Conservation (phyloP, 208 protist genomes). For the Crithidia thermophila region DNA sequence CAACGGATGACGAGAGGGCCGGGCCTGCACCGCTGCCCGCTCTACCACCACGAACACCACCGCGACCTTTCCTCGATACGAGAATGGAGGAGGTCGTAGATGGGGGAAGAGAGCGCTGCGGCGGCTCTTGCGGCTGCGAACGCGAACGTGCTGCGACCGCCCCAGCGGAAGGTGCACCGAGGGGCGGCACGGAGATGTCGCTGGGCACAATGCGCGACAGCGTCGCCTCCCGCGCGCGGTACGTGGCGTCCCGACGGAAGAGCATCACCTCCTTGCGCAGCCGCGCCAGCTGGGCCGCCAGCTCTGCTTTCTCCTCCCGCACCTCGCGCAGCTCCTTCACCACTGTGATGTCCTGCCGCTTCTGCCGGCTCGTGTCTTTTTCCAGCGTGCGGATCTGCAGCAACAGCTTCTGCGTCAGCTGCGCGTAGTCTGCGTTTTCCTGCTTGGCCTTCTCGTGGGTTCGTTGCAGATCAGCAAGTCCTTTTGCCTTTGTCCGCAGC, state of each 20-base stretch:
- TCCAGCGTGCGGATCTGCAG: conserved; percentile 48
- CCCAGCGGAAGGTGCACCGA: background rate
- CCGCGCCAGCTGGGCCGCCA: conserved; percentile 8
- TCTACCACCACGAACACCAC: too few species aligned
- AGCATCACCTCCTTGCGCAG: conserved; percentile 29
- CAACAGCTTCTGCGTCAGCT: conserved; percentile 46
- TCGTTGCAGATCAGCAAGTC: conserved; percentile 25
- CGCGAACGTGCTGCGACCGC: too few species aligned
- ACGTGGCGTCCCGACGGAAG: conserved; percentile 29
- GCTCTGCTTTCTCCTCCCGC: conserved; percentile 18
- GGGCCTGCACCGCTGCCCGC: too few species aligned
- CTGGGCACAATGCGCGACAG: conserved; percentile 26
- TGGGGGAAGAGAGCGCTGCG: background rate
- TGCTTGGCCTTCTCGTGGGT: conserved; percentile 25
- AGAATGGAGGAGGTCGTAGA: background rate
- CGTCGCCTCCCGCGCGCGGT: conserved; percentile 25
- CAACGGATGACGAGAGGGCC: too few species aligned
- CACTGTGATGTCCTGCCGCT: conserved; percentile 23
- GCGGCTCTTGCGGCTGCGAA: background rate
- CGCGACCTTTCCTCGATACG: too few species aligned
- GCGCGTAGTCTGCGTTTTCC: conserved; percentile 50
- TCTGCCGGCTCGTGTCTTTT: conserved; percentile 32
- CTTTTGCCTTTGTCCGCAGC: conserved; percentile 35
- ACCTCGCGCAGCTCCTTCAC: conserved; percentile 23
- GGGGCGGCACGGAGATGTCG: background rate